Evolutionary conservation across 2,329 filamentous ascomycete genomes (phyloP).

Genomic region (Fusarium haematococcum): DNA sequence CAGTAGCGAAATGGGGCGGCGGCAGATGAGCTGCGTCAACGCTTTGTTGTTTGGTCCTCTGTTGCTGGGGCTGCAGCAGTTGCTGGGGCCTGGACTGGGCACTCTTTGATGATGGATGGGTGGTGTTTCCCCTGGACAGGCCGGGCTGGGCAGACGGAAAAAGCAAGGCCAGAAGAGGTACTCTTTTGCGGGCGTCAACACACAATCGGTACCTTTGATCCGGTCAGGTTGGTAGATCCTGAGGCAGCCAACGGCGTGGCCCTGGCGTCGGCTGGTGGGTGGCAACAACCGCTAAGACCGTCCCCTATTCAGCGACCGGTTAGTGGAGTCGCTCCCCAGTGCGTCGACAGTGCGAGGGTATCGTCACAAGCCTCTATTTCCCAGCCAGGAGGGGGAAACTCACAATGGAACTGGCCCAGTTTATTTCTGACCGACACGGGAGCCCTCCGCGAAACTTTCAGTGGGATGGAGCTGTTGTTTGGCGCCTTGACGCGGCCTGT

Average conservation of each 20-base stretch:
- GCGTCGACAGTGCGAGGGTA: slow-evolving; percentile 21
- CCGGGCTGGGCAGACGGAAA: slow-evolving; percentile 20
- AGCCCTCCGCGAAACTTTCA: slow-evolving; percentile 40
- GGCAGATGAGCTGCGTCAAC: slow-evolving; percentile 1
- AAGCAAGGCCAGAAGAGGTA: slow-evolving; percentile 28
- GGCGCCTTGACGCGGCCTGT: slow-evolving; percentile 24
- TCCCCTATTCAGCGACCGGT: slow-evolving; percentile 39
- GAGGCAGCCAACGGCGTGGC: slow-evolving; percentile 44
- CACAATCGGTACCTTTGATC: slow-evolving; percentile 32
- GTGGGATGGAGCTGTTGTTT: slow-evolving; percentile 24
- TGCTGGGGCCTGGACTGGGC: slow-evolving; percentile 29
- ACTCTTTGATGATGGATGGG: slow-evolving; percentile 22
- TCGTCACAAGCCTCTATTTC: slow-evolving; percentile 29
- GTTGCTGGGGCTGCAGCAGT: slow-evolving; percentile 39
- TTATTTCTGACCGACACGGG: slow-evolving; percentile 37
- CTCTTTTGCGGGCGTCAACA: slow-evolving; percentile 25
- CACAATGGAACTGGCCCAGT: slow-evolving; percentile 27
- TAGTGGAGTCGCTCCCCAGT: slow-evolving; percentile 37
- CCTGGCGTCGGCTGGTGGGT: slow-evolving; percentile 33
- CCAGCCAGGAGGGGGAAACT: slow-evolving; percentile 29
- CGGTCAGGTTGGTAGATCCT: slow-evolving; percentile 35
- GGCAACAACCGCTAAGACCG: slow-evolving; percentile 42
- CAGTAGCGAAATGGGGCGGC: background rate
- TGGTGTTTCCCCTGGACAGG: slow-evolving; percentile 31
- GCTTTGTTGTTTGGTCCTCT: slow-evolving; percentile 32